Base-by-base conservation (phyloP, 163 green algal genomes). In the Scenedesmus sp. region DNA sequence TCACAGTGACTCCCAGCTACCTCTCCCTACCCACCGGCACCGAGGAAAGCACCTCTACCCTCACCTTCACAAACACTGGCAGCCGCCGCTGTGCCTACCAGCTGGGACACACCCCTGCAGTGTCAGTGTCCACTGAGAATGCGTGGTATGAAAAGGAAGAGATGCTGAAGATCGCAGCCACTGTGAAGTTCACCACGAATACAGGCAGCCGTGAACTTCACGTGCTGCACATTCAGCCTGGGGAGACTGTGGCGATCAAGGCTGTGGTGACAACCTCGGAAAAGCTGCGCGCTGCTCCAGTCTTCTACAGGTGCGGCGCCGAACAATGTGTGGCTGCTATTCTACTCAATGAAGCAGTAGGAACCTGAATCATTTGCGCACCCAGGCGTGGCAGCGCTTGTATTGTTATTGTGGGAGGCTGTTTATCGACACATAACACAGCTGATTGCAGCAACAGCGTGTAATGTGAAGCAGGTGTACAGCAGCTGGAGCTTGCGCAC, bases 31-130 rank as follows among this genome's bases (percentile, higher is more conserved):
- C 86, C 2, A 90, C 86, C 12, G 86, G 66, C 55, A 0, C 3
- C 6, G 3, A 20, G 6, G 57, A 18, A 0, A 84, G 5, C 34
- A 90, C 46, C 18, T 18, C 74, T 1, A 56, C 54, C 16, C 18
- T 90, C 0, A 59, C 86, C 20, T 34, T 90, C 54, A 90, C 86
- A 52, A 90, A 90, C 86, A 90, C 86, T 46, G 86, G 86, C 54
- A 20, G 3, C 82, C 64, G 64, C 12, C 82, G 16, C 10, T 57
- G 64, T 56, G 60, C 60, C 34, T 90, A 90, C 70, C n/a, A 26
- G 20, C 70, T 90, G 3, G 55, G 86, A 2, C 86, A 90, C 23
- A 84, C 55, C 13, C 86, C 86, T 34, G 70, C 86, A 52, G 10
- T 90, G 52, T 57, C 86, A 26, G 86, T 90, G 2, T 34, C n/a